These are phyloP conservation scores for Candida loeiensis DNA, from an alignment of 805 yeast species.

Conservation along the genomic window DNA sequence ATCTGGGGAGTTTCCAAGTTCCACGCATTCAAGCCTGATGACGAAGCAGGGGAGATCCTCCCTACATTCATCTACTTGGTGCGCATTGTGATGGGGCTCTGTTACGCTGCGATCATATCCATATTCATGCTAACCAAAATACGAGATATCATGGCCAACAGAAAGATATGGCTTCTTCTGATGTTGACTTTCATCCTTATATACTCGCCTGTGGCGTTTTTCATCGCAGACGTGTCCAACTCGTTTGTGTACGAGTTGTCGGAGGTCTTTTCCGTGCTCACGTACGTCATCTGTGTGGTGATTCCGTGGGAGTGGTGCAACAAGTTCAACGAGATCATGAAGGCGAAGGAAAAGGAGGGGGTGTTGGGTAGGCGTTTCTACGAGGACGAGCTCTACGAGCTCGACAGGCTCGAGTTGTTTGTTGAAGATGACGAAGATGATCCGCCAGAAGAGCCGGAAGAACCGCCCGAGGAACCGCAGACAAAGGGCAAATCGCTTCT, in stretches of 20 bases:
- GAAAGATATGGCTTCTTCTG: slow-evolving; percentile 52
- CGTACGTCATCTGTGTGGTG: slow-evolving; percentile 68
- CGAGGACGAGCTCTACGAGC: slow-evolving; percentile 57
- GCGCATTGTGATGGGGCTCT: slow-evolving; percentile 65
- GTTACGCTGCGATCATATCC: slow-evolving; percentile 62
- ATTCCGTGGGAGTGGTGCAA: slow-evolving; percentile 87
- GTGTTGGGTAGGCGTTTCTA: slow-evolving; percentile 71
- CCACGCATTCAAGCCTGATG: slow-evolving; percentile 30
- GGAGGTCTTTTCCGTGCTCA: slow-evolving; percentile 68
- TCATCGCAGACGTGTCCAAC: slow-evolving; percentile 72
- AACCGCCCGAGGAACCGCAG: not conserved
- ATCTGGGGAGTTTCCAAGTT: slow-evolving; percentile 70
- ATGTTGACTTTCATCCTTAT: slow-evolving; percentile 52
- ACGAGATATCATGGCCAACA: slow-evolving; percentile 46
- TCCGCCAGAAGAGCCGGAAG: not conserved
- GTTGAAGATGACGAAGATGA: slow-evolving; percentile 32
- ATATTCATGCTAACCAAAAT: slow-evolving; percentile 53
- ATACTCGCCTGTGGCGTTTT: slow-evolving; percentile 62
- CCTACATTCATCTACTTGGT: slow-evolving; percentile 74
- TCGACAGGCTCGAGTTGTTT: slow-evolving; percentile 38
- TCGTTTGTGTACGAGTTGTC: slow-evolving; percentile 73
- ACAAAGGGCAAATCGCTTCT: slow-evolving; percentile 5
- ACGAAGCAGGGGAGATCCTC: slow-evolving; percentile 51
- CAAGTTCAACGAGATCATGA: slow-evolving; percentile 54
- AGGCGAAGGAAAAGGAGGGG: slow-evolving; percentile 62